phyloP scores from a whole-genome alignment of 768 basidiomycete species.

The Mycena galericulata region DNA sequence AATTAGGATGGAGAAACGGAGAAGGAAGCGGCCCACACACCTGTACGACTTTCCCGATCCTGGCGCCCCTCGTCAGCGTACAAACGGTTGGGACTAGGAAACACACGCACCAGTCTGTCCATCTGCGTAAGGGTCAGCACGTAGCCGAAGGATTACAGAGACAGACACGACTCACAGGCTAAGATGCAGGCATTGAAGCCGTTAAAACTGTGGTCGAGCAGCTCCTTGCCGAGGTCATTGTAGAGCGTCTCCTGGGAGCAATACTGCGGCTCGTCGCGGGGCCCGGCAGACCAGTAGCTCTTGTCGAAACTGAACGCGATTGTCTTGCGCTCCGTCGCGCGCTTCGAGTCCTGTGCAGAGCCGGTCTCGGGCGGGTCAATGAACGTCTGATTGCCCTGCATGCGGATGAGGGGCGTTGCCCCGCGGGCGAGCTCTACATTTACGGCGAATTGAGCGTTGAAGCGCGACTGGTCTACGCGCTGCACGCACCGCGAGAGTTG shows the following conservation, averaged over 20 bases:
- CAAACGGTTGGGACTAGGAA: constrained; percentile 1
- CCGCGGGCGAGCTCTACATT: constrained; percentile 90
- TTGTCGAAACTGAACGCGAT: constrained; percentile 97
- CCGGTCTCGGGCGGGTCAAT: constrained; percentile 90
- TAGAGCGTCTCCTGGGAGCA: constrained; percentile 96
- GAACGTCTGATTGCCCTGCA: constrained; percentile 94
- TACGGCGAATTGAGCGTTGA: constrained; percentile 14
- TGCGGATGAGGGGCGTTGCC: constrained; percentile 93
- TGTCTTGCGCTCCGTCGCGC: constrained; percentile 90
- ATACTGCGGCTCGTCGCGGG: constrained; percentile 89
- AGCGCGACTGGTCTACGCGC: not conserved
- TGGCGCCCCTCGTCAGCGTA: constrained; percentile 42
- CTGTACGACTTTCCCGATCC: constrained; percentile 95
- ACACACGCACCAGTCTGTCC: constrained; percentile 85
- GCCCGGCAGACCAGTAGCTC: constrained; percentile 96
- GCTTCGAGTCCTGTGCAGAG: constrained; percentile 75
- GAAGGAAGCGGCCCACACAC: constrained; percentile 54
- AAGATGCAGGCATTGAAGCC: constrained; percentile 99
- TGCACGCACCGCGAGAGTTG: constrained; percentile 88
- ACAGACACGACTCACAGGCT: constrained; percentile 80
- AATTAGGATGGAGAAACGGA: constrained; percentile 20
- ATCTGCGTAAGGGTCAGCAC: constrained; percentile 50
- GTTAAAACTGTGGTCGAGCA: constrained; percentile 94
- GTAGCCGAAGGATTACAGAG: not conserved
- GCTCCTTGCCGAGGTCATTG: constrained; percentile 92